phyloP scores from a whole-genome alignment of 495 filamentous ascomycete species.

The Penicillium canariense region DNA sequence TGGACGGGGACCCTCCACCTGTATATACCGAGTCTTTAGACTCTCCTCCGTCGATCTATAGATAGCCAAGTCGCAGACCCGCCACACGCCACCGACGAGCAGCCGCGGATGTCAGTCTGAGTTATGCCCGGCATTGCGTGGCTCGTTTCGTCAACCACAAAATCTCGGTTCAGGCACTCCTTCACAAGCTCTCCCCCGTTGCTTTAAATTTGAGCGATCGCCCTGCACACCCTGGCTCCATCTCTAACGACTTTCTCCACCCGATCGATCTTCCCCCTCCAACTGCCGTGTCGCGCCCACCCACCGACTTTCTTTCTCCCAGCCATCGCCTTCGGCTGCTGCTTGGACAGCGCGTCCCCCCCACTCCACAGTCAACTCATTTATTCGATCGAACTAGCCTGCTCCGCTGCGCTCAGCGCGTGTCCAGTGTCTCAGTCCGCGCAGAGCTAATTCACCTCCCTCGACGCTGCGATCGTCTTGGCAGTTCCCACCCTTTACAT shows the following conservation, averaged over 20 bases:
- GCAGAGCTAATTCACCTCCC: background rate
- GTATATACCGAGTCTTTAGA: too few species aligned
- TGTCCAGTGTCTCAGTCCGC: slow-evolving; percentile 5
- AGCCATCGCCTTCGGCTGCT: background rate
- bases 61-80: too few species aligned
- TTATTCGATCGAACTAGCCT: background rate
- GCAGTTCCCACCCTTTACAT: slow-evolving; percentile 35
- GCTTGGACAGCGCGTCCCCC: too few species aligned
- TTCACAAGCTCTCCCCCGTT: too few species aligned
- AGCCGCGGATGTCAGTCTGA: background rate
- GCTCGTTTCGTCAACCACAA: slow-evolving; percentile 31
- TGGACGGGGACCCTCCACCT: too few species aligned
- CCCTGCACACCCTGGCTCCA: background rate
- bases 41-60: background rate
- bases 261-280: slow-evolving; percentile 2
- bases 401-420: background rate
- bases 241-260: slow-evolving; percentile 10
- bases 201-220: too few species aligned
- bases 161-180: too few species aligned
- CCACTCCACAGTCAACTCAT: too few species aligned
- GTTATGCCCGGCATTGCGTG: slow-evolving; percentile 27
- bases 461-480: slow-evolving; percentile 27
- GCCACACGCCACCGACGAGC: background rate
- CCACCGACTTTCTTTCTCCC: background rate
- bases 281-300: slow-evolving; percentile 5